Percentiles rank a stretch among this genome's conserved stretches.
These are phyloP conservation scores for Alternaria novae-zelandiae DNA, from an alignment of 2,329 filamentous ascomycete genomes.

Conservation along the genomic window DNA sequence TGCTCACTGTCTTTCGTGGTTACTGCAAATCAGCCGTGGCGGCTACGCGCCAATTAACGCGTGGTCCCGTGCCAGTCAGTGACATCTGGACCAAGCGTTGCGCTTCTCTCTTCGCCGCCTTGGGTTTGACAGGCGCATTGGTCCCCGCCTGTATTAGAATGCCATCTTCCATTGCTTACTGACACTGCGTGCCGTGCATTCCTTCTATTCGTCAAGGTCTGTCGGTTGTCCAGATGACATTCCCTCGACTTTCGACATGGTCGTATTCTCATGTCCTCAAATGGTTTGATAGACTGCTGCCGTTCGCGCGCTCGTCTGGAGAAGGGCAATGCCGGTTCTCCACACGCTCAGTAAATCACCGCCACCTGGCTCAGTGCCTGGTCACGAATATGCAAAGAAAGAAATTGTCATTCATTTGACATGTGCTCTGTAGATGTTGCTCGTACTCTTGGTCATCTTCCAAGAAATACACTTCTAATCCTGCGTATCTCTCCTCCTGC, in stretches of 20 bases:
- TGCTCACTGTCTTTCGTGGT: constrained; percentile 13
- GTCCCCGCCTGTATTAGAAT: neutral
- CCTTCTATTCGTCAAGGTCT: neutral
- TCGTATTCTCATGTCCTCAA: neutral
- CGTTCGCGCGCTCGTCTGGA: neutral
- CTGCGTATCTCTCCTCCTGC: neutral
- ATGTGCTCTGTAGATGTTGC: neutral
- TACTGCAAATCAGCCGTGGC: constrained; percentile 13
- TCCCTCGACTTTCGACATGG: neutral
- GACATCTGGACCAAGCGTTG: neutral
- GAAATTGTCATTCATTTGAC: constrained; percentile 5
- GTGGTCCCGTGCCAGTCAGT: constrained; percentile 20
- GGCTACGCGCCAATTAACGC: constrained; percentile 25
- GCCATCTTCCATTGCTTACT: neutral
- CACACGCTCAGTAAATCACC: neutral
- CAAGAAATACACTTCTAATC: neutral
- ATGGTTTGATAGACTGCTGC: neutral
- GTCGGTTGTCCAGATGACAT: neutral
- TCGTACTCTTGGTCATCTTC: neutral
- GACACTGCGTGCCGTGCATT: neutral
- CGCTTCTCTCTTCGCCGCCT: neutral
- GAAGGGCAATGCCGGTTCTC: neutral
- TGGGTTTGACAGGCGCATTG: neutral
- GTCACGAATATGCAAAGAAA: neutral
- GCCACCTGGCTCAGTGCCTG: neutral